Evolutionary conservation across 1,139 yeast genomes (phyloP).

Genomic region (Magnusiomyces suaveolens): DNA sequence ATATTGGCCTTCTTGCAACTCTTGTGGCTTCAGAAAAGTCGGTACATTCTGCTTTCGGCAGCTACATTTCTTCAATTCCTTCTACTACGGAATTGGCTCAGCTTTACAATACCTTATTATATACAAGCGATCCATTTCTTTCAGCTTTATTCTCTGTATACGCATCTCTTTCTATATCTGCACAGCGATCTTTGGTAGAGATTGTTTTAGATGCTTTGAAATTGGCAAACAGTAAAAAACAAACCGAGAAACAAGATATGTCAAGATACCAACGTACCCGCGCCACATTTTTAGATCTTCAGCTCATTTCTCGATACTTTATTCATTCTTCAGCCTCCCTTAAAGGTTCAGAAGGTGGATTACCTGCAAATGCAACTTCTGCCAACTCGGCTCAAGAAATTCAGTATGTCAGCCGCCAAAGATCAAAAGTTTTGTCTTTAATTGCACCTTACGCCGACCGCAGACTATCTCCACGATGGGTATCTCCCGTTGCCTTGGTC

Average conservation of each 20-base stretch:
- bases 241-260: not conserved
- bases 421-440: constrained; percentile 12
- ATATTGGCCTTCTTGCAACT: not conserved
- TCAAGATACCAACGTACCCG: not conserved
- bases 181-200: constrained; percentile 1
- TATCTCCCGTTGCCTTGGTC: constrained; percentile 18
- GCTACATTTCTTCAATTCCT: not conserved
- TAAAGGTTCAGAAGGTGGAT: not conserved
- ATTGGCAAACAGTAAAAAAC: not conserved
- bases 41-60: not conserved
- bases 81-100: not conserved
- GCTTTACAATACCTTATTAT: not conserved
- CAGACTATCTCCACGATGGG: constrained; percentile 8
- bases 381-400: constrained; percentile 8
- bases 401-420: not conserved
- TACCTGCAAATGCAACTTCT: not conserved
- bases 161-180: not conserved
- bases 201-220: not conserved
- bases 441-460: constrained; percentile 11
- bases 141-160: not conserved
- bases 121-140: not conserved
- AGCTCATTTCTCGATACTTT: constrained; percentile 9
- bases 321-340: not conserved
- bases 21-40: not conserved
- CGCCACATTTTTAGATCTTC: constrained; percentile 6